Conservation (phyloP, 2,329 filamentous ascomycete species). For the Keithomyces neogunnii region DNA sequence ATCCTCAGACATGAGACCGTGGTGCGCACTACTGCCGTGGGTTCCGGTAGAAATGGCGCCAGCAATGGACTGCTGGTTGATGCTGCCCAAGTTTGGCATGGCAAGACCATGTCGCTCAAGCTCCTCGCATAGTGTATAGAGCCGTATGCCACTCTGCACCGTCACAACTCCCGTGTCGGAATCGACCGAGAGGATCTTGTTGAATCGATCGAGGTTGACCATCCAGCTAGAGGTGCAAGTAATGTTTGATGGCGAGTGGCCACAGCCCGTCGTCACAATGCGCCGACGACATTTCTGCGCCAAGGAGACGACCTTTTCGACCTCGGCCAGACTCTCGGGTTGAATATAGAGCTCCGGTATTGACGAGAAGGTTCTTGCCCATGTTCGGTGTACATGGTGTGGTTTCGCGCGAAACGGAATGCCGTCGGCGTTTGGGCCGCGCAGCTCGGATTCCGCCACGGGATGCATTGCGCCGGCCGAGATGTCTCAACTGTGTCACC, state of each 20-base stretch:
- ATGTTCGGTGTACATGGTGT: slow-evolving; percentile 76
- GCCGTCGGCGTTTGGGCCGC: slow-evolving; percentile 20
- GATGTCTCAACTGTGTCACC: background rate
- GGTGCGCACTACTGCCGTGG: slow-evolving; percentile 76
- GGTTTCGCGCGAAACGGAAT: slow-evolving; percentile 69
- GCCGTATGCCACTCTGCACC: slow-evolving; percentile 81
- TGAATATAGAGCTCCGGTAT: slow-evolving; percentile 86
- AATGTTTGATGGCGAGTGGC: slow-evolving; percentile 84
- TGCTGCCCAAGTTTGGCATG: slow-evolving; percentile 88
- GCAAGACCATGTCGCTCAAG: slow-evolving; percentile 71
- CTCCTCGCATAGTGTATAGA: slow-evolving; percentile 64
- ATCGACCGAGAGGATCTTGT: slow-evolving; percentile 63
- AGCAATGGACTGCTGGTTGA: slow-evolving; percentile 87
- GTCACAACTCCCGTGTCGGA: slow-evolving; percentile 56
- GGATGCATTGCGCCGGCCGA: slow-evolving; percentile 25
- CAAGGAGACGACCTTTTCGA: slow-evolving; percentile 74
- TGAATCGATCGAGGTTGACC: slow-evolving; percentile 82
- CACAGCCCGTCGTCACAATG: slow-evolving; percentile 79
- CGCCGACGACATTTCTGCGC: slow-evolving; percentile 75
- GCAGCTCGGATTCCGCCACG: slow-evolving; percentile 24
- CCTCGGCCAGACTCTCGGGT: slow-evolving; percentile 68
- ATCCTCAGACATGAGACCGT: slow-evolving; percentile 77
- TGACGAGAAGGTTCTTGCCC: slow-evolving; percentile 88
- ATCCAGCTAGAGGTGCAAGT: slow-evolving; percentile 94
- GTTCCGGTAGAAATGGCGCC: slow-evolving; percentile 91